Conservation (phyloP, 1,284 basidiomycete species). For the Sparassis latifolia region DNA sequence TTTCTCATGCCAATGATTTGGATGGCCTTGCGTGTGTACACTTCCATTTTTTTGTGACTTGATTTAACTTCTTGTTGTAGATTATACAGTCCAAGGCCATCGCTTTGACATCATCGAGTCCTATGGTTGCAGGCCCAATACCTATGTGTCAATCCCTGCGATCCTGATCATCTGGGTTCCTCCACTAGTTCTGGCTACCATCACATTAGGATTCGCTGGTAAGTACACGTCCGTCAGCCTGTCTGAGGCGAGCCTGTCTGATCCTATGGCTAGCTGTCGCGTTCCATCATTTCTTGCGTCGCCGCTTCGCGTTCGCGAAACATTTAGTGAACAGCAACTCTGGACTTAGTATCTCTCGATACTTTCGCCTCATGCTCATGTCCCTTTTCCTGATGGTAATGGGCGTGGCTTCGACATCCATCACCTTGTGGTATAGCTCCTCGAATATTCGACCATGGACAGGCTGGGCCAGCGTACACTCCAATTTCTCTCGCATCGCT, state of each 20-base stretch:
- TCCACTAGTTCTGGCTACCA: conserved; percentile 26
- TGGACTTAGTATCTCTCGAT: conserved; percentile 31
- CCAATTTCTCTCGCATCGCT: conserved; percentile 34
- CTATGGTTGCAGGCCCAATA: conserved; percentile 32
- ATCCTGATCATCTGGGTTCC: conserved; percentile 21
- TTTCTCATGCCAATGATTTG: conserved; percentile 38
- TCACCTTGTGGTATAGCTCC: conserved; percentile 19
- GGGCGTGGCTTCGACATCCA: conserved; percentile 25
- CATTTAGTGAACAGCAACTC: conserved; percentile 22
- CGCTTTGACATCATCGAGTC: conserved; percentile 47
- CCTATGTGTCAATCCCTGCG: conserved; percentile 24
- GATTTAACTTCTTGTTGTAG: conserved; percentile 33
- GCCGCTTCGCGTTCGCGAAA: conserved; percentile 21
- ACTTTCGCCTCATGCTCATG: conserved; percentile 46
- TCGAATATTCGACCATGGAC: conserved; percentile 37
- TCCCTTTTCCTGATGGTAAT: conserved; percentile 29
- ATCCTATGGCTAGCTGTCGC: conserved; percentile 23
- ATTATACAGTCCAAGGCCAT: conserved; percentile 30
- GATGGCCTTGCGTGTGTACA: conserved; percentile 31
- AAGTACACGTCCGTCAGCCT: too few species aligned
- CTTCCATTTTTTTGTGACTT: neutral
- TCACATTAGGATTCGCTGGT: too few species aligned
- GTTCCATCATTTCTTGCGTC: conserved; percentile 15
- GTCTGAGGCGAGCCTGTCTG: neutral
- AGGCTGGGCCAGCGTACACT: conserved; percentile 51